phyloP scores from a whole-genome alignment of 768 basidiomycete genomes.

The Serpula lacrymans region DNA sequence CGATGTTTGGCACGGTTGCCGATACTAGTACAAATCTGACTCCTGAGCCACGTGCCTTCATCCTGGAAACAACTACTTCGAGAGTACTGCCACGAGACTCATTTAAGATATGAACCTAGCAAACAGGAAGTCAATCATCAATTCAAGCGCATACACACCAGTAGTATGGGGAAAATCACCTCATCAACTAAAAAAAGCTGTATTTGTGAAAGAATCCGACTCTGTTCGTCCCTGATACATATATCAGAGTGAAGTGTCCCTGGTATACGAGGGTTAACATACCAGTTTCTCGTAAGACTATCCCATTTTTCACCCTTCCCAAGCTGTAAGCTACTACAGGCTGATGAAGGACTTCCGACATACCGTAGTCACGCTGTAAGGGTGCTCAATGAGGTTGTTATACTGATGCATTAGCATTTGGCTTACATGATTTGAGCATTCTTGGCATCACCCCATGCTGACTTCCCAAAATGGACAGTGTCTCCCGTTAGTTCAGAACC shows the following conservation, averaged over 20 bases:
- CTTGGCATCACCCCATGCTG: constrained; percentile 71
- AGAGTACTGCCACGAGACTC: constrained; percentile 89
- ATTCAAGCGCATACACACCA: neutral
- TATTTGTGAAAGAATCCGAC: constrained; percentile 65
- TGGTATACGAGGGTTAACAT: constrained; percentile 7
- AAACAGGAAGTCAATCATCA: neutral
- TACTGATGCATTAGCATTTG: too few species aligned
- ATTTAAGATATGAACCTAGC: constrained; percentile 86
- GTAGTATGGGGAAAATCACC: constrained; percentile 39
- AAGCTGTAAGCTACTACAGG: too few species aligned
- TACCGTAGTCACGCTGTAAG: constrained; percentile 72
- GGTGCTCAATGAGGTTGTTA: neutral
- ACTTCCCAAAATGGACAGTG: constrained; percentile 62
- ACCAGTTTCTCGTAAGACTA: constrained; percentile 87
- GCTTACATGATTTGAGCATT: constrained; percentile 76
- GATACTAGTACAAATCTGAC: constrained; percentile 89
- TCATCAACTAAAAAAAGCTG: constrained; percentile 90
- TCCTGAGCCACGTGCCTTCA: constrained; percentile 69
- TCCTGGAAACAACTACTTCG: constrained; percentile 92
- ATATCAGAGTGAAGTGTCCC: neutral
- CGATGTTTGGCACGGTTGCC: constrained; percentile 91
- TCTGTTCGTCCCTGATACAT: constrained; percentile 52
- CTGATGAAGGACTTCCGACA: too few species aligned
- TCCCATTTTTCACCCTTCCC: constrained; percentile 94
- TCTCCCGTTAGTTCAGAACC: constrained; percentile 94